Percentiles rank a stretch among this genome's conserved stretches.
These are phyloP conservation scores for Diaporthe sp. DNA, from an alignment of 2,329 filamentous ascomycete species.

Conservation along the genomic window DNA sequence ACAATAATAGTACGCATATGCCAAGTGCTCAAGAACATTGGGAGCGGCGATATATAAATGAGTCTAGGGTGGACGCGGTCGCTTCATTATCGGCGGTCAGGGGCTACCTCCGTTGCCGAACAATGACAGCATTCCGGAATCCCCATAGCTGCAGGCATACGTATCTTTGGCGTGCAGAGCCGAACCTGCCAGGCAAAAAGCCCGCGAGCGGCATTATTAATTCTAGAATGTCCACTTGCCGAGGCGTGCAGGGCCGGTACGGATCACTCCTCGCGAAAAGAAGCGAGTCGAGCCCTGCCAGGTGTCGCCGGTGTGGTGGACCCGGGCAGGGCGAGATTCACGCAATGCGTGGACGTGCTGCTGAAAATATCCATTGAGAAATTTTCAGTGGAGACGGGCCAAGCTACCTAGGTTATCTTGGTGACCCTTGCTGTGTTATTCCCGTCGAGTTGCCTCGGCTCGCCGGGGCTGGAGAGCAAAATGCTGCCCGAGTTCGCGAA, in stretches of 20 bases:
- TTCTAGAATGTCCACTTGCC: slow-evolving; percentile 35
- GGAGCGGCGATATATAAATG: slow-evolving; percentile 35
- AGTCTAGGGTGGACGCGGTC: not conserved
- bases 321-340: slow-evolving; percentile 36
- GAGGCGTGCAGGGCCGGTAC: slow-evolving; percentile 33
- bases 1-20: slow-evolving; percentile 13
- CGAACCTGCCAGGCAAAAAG: not conserved
- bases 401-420: slow-evolving; percentile 20
- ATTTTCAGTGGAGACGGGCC: slow-evolving; percentile 31
- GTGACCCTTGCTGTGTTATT: not conserved
- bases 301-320: not conserved
- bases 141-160: not conserved
- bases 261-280: not conserved
- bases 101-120: not conserved
- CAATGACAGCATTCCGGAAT: slow-evolving; percentile 2
- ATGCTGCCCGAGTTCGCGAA: slow-evolving; percentile 1
- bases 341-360: not conserved
- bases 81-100: slow-evolving; percentile 27
- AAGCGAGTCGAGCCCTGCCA: slow-evolving; percentile 14
- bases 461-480: slow-evolving; percentile 22
- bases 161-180: slow-evolving; percentile 13
- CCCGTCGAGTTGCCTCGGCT: slow-evolving; percentile 32
- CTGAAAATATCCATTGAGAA: slow-evolving; percentile 30
- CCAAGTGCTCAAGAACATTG: slow-evolving; percentile 15
- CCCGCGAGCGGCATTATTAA: slow-evolving; percentile 8